Percentiles rank a stretch among this genome's conserved stretches.
These are phyloP conservation scores for Gloeopeniophorella convolvens DNA, from an alignment of 768 basidiomycete genomes.

Conservation along the genomic window DNA sequence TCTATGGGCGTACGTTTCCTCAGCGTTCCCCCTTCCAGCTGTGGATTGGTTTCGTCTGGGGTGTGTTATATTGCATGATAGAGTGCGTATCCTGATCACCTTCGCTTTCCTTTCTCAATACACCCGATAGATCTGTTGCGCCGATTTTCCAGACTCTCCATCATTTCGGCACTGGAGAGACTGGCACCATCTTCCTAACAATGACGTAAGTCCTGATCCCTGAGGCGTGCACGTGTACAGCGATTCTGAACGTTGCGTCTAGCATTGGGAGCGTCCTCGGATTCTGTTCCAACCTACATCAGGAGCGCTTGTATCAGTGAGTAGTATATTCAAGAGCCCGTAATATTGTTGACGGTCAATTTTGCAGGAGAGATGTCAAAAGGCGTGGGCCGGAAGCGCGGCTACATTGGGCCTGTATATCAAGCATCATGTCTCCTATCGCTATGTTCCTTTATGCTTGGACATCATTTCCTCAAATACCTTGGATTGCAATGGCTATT, in stretches of 20 bases:
- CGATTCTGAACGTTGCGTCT: background rate
- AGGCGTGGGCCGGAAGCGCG: slow-evolving; percentile 49
- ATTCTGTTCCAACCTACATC: slow-evolving; percentile 27
- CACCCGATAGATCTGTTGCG: slow-evolving; percentile 41
- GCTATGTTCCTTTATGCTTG: slow-evolving; percentile 74
- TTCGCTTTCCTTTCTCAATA: background rate
- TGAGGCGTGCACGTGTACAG: slow-evolving; percentile 1
- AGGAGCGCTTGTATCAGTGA: slow-evolving; percentile 28
- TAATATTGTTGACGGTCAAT: background rate
- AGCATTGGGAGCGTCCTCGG: slow-evolving; percentile 44
- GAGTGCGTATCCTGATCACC: slow-evolving; percentile 33
- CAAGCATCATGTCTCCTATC: slow-evolving; percentile 45
- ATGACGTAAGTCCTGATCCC: slow-evolving; percentile 38
- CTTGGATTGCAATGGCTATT: slow-evolving; percentile 56
- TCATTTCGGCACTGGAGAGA: slow-evolving; percentile 49
- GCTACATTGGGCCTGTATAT: slow-evolving; percentile 49
- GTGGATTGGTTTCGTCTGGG: slow-evolving; percentile 76
- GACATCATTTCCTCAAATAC: slow-evolving; percentile 47
- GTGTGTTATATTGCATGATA: slow-evolving; percentile 62
- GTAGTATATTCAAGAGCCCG: background rate
- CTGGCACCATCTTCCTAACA: slow-evolving; percentile 53
- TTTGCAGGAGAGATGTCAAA: slow-evolving; percentile 24
- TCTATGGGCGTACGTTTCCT: background rate
- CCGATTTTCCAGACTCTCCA: slow-evolving; percentile 52
- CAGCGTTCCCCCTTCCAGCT: slow-evolving; percentile 32